Evolutionary conservation across 2,329 filamentous ascomycete genomes (phyloP).

Genomic region (Pseudomassariella vexata): DNA sequence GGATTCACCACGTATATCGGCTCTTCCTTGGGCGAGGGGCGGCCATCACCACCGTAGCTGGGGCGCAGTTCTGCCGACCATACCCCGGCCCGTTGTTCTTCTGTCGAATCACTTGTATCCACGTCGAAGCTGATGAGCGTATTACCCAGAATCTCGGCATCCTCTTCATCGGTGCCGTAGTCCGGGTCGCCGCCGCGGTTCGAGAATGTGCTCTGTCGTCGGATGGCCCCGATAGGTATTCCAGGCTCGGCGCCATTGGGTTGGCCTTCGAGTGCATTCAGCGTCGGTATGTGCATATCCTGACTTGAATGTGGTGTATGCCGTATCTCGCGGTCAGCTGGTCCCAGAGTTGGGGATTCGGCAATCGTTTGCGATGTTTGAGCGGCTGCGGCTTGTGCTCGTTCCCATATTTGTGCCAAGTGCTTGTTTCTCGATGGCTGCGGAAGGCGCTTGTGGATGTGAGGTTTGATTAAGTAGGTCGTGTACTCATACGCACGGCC

Average conservation of each 20-base stretch:
- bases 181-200: slow-evolving; percentile 39
- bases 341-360: slow-evolving; percentile 25
- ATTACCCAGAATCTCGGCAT: slow-evolving; percentile 47
- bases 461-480: slow-evolving; percentile 28
- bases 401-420: slow-evolving; percentile 3
- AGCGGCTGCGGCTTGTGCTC: slow-evolving; percentile 4
- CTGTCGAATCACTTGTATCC: slow-evolving; percentile 48
- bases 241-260: slow-evolving; percentile 15
- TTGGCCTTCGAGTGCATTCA: slow-evolving; percentile 24
- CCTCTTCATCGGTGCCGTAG: slow-evolving; percentile 51
- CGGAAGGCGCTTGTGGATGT: slow-evolving; percentile 34
- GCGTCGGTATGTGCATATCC: slow-evolving; percentile 15
- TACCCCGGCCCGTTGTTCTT: slow-evolving; percentile 44
- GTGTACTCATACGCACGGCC: slow-evolving; percentile 30
- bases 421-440: slow-evolving; percentile 15
- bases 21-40: slow-evolving; percentile 25
- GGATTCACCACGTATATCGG: slow-evolving; percentile 39
- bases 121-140: slow-evolving; percentile 58
- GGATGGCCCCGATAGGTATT: slow-evolving; percentile 26
- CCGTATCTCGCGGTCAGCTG: slow-evolving; percentile 23
- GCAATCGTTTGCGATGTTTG: slow-evolving; percentile 15
- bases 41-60: slow-evolving; percentile 29
- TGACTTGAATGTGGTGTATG: slow-evolving; percentile 15
- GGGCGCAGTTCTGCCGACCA: slow-evolving; percentile 56
- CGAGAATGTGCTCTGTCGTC: slow-evolving; percentile 42